phyloP scores from a whole-genome alignment of 352 stramenopile genomes.

The Globisporangium paddicum region DNA sequence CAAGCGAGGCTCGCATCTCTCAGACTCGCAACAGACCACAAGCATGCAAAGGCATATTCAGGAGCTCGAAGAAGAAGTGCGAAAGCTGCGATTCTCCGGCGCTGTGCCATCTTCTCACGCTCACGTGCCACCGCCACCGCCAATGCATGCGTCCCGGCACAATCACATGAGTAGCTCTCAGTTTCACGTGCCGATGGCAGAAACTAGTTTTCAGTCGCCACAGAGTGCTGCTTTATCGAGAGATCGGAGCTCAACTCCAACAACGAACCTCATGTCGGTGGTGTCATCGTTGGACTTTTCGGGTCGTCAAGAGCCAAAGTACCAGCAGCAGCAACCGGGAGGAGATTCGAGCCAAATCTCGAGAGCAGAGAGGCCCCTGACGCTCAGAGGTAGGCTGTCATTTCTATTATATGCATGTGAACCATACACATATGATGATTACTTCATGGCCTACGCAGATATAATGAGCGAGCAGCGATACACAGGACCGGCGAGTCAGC shows the following conservation, averaged over 20 bases:
- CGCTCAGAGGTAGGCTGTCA: constrained; percentile 20
- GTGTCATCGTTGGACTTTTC: constrained; percentile 8
- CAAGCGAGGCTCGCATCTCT: background rate
- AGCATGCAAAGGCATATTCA: constrained; percentile 21
- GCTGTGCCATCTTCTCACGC: background rate
- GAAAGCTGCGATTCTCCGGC: background rate
- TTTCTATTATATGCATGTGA: background rate
- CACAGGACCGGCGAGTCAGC: background rate
- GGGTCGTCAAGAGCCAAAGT: background rate
- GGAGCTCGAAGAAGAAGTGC: constrained; percentile 27
- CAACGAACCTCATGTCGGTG: constrained; percentile 2
- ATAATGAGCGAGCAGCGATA: constrained; percentile 6
- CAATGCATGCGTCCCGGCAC: background rate
- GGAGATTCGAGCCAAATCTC: background rate
- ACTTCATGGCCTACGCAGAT: background rate
- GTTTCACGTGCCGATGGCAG: background rate
- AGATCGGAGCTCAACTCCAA: background rate
- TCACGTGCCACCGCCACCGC: background rate
- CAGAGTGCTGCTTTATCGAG: background rate
- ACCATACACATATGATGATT: background rate
- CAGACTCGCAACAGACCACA: constrained; percentile 7
- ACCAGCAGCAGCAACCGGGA: background rate
- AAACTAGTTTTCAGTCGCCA: background rate
- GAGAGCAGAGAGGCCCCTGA: constrained; percentile 12
- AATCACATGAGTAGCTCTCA: background rate